These are phyloP conservation scores for Vitis hybrid DNA, from an alignment of 177 flowering plant genomes.

Conservation along the genomic window DNA sequence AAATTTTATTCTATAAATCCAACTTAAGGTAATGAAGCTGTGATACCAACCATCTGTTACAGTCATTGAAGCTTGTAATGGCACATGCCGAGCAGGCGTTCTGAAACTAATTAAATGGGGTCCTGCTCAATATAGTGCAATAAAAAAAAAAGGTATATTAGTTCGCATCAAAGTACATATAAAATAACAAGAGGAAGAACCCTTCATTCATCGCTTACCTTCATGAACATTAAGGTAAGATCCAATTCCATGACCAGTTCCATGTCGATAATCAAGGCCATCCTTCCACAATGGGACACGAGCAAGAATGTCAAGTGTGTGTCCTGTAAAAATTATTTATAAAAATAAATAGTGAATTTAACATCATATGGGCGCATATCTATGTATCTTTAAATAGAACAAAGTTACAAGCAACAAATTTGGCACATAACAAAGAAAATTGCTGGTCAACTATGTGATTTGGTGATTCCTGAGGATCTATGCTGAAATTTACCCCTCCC, in stretches of 20 bases:
- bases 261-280: conserved; percentile 99
- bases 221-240: conserved; percentile 95
- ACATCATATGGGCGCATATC: neutral
- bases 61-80: conserved; percentile 90
- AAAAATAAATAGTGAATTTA: neutral
- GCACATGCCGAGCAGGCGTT: conserved; percentile 75
- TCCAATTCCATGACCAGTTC: conserved; percentile 98
- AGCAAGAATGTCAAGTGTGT: conserved; percentile 90
- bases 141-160: conserved; percentile 1
- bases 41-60: conserved; percentile 86
- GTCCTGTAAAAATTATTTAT: conserved; percentile 43
- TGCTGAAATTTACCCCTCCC: neutral
- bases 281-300: conserved; percentile 86
- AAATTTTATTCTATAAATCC: no score
- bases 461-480: no score
- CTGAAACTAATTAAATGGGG: conserved; percentile 91
- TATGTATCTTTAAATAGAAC: neutral
- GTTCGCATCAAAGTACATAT: conserved; percentile 2
- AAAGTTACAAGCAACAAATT: neutral
- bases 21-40: no score
- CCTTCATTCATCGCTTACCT: conserved; percentile 40
- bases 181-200: conserved; percentile 2
- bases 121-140: conserved; percentile 42
- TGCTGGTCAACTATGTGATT: neutral
- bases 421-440: neutral